Percentiles rank a stretch among this genome's conserved stretches.
Conservation (phyloP, 805 yeast genomes). For the Pichia insulana region DNA sequence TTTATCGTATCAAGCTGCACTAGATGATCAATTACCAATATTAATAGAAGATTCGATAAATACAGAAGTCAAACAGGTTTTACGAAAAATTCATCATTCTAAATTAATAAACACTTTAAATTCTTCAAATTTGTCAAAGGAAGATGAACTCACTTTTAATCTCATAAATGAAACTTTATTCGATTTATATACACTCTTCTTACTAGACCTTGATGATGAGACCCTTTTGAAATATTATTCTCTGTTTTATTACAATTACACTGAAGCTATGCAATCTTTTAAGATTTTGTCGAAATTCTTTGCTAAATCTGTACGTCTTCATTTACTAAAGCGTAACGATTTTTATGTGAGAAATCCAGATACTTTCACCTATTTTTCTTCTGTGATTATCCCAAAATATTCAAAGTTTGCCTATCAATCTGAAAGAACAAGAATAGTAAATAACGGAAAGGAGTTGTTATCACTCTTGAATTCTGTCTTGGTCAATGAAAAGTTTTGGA, state of each 20-base stretch:
- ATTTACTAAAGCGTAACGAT: conserved; percentile 8
- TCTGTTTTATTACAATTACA: background rate
- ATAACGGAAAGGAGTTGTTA: background rate
- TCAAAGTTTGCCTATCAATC: background rate
- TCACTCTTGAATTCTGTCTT: background rate
- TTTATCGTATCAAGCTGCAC: conserved; percentile 42
- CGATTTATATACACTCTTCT: conserved; percentile 34
- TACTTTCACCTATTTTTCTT: conserved; percentile 1
- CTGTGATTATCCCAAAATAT: background rate
- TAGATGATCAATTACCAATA: conserved; percentile 44
- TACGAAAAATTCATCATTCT: conserved; percentile 30
- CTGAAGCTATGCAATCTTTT: background rate
- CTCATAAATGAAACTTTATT: conserved; percentile 40
- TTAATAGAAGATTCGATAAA: conserved; percentile 40
- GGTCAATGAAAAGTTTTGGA: background rate
- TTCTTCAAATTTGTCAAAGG: conserved; percentile 24
- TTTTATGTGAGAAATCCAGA: conserved; percentile 29
- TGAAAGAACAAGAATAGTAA: background rate
- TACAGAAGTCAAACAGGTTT: conserved; percentile 23
- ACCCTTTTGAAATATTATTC: conserved; percentile 8
- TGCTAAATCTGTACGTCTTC: background rate
- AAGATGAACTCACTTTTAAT: conserved; percentile 30
- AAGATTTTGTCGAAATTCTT: background rate
- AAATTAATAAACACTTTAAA: conserved; percentile 31
- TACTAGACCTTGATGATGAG: conserved; percentile 5